phyloP scores from a whole-genome alignment of 1,284 basidiomycete genomes.

The Serendipita sp. region DNA sequence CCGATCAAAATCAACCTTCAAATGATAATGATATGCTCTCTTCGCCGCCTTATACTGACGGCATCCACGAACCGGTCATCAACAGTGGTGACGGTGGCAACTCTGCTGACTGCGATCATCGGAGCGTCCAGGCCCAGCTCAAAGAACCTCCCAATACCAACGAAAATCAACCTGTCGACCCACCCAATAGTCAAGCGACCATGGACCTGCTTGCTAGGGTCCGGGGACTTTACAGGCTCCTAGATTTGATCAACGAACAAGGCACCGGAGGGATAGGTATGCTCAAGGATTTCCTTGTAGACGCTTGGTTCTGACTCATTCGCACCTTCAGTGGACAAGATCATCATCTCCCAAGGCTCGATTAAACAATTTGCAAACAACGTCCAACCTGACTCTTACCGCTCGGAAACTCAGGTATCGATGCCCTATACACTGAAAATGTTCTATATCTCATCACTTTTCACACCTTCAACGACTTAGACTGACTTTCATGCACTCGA shows the following conservation, averaged over 20 bases:
- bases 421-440: background rate
- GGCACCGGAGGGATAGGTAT: constrained; percentile 37
- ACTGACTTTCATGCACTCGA: constrained; percentile 40
- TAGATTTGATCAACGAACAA: constrained; percentile 37
- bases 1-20: too few relatives aligned
- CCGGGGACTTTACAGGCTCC: constrained; percentile 33
- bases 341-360: constrained; percentile 39
- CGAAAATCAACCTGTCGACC: too few relatives aligned
- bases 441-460: background rate
- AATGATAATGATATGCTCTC: too few relatives aligned
- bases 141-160: too few relatives aligned
- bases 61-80: too few relatives aligned
- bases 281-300: constrained; percentile 2
- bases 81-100: too few relatives aligned
- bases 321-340: constrained; percentile 34
- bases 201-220: constrained; percentile 21
- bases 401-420: constrained; percentile 28
- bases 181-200: background rate
- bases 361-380: constrained; percentile 32
- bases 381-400: constrained; percentile 33
- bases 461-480: background rate
- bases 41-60: too few relatives aligned
- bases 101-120: too few relatives aligned
- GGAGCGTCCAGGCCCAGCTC: too few relatives aligned
- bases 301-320: background rate